phyloP scores from a whole-genome alignment of 2,329 filamentous ascomycete genomes.

The Xylaria digitata region DNA sequence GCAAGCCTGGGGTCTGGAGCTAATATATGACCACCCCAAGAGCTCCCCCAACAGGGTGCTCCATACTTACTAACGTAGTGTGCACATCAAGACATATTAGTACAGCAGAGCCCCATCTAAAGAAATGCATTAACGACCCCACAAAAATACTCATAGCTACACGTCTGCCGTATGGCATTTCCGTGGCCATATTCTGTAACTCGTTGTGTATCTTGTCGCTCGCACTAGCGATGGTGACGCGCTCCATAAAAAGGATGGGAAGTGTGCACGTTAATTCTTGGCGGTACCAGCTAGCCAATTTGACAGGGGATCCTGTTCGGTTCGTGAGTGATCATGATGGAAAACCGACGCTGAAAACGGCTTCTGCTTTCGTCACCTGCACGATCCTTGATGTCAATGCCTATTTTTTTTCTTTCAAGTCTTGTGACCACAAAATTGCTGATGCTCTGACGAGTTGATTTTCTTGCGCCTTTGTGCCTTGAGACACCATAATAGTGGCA shows the following conservation, averaged over 20 bases:
- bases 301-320: constrained; percentile 37
- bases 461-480: constrained; percentile 1
- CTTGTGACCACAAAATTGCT: constrained; percentile 29
- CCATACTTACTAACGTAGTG: constrained; percentile 37
- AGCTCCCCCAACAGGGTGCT: constrained; percentile 31
- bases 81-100: constrained; percentile 26
- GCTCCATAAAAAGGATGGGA: constrained; percentile 34
- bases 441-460: constrained; percentile 21
- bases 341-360: constrained; percentile 27
- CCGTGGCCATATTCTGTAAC: constrained; percentile 24
- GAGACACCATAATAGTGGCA: neutral
- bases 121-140: constrained; percentile 21
- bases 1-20: constrained; percentile 29
- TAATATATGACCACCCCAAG: constrained; percentile 31
- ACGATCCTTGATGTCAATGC: constrained; percentile 28
- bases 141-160: constrained; percentile 27
- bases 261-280: constrained; percentile 31
- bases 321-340: constrained; percentile 33
- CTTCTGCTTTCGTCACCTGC: constrained; percentile 31
- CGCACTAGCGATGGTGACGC: constrained; percentile 23
- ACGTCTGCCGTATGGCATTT: constrained; percentile 16
- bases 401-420: constrained; percentile 13
- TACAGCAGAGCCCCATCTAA: constrained; percentile 24
- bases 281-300: constrained; percentile 26
- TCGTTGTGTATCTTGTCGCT: constrained; percentile 20